These are phyloP conservation scores for Epichloe brachyelytri DNA, from an alignment of 2,329 filamentous ascomycete species.

Conservation along the genomic window DNA sequence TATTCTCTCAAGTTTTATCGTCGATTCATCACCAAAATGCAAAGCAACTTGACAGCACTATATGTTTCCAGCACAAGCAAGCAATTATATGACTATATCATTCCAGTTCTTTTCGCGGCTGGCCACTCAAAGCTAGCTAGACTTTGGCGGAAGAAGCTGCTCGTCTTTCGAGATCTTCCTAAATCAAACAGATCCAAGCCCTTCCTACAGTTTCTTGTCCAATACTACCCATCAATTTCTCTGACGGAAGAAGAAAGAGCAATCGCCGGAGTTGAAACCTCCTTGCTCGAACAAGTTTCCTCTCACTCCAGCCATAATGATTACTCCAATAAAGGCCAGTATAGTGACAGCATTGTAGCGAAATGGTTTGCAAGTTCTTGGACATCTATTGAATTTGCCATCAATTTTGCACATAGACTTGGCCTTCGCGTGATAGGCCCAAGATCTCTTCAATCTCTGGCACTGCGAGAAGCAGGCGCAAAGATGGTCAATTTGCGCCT, in stretches of 20 bases:
- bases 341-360: slow-evolving; percentile 50
- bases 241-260: slow-evolving; percentile 25
- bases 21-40: slow-evolving; percentile 22
- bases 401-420: slow-evolving; percentile 56
- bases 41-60: slow-evolving; percentile 29
- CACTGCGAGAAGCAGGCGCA: slow-evolving; percentile 45
- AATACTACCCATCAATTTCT: slow-evolving; percentile 29
- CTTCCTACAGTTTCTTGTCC: slow-evolving; percentile 34
- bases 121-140: slow-evolving; percentile 31
- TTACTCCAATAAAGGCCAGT: slow-evolving; percentile 9
- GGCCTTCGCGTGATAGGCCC: slow-evolving; percentile 63
- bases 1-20: slow-evolving; percentile 30
- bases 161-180: slow-evolving; percentile 29
- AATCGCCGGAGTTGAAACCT: slow-evolving; percentile 6
- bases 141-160: slow-evolving; percentile 33
- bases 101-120: slow-evolving; percentile 37
- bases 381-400: slow-evolving; percentile 58
- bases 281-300: background rate
- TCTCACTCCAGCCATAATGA: background rate
- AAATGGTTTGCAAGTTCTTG: slow-evolving; percentile 64
- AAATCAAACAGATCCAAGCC: slow-evolving; percentile 26
- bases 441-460: slow-evolving; percentile 64
- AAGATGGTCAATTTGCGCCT: slow-evolving; percentile 47
- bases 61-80: slow-evolving; percentile 32
- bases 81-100: slow-evolving; percentile 35